Base-by-base conservation (phyloP, 805 yeast genomes). In the Metschnikowia proteae region DNA sequence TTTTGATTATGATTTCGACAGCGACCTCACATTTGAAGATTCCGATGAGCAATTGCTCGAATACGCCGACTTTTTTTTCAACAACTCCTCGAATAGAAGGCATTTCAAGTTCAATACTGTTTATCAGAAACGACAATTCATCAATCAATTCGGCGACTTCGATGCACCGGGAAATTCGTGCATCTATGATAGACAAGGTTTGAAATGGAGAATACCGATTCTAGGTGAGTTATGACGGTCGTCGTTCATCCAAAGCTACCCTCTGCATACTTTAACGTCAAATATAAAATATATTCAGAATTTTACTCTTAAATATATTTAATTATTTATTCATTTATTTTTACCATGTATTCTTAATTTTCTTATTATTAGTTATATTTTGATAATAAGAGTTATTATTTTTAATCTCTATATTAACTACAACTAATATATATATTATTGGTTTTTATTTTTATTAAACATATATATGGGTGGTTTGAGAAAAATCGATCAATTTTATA, bases 171-270 rank as follows among this genome's bases (percentile, higher is more conserved):
- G 29, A 6, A 50, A 34, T 39, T 46, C 55, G 5, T 72, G 76
- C 52, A 17, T 48, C 2, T 73, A 73, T 46, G 77, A 73, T 50
- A 51, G 43, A 32, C 59, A 60, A 31, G 76, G 76, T 0, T 54
- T 73, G 27, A 71, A 69, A 38, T 72, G 77, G 76, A 69, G 71
- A 39, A 69, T 73, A 29, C 76, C 76, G 3, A 65, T 68, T 9
- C 47, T 71, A 3, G 68, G 73, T 3, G 73, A 68, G 46, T 56
- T 70, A 8, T 68, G 41, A 38, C n/a, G n/a, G 8, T 34, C 22
- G 6, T n/a, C 22, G 6, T 36, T 5, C 9, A n/a, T 31, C 4
- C 11, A 3, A 22, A 11, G n/a, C 7, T 44, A n/a, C 6, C 26
- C 17, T 3, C n/a, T 25, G 22, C 22, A 25, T 9, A 8, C 23